Evolutionary conservation across 2,329 filamentous ascomycete species (phyloP), one percentile per base, ranked within the genome.

Genomic region (Diaporthe sp.): DNA sequence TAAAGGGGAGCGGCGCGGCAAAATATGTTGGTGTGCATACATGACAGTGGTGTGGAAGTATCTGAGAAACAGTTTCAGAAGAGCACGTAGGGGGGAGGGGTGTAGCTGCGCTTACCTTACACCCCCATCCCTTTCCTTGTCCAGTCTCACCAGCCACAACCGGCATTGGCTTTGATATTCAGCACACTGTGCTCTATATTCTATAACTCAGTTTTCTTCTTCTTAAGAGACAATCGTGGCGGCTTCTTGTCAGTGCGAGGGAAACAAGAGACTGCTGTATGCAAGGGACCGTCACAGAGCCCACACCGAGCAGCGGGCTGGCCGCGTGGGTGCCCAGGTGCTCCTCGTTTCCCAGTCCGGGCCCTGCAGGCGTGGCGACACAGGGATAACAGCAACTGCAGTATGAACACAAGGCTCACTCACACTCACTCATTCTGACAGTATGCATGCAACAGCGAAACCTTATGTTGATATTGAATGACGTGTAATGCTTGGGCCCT

Each of bases 121-220:
- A 42, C 37, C 59, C 44, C 56, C 25, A 44, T 30, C 70, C 35
- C 22, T 47, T 51, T 39, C n/a, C 35, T 50, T 44, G 15, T 50
- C 39, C 55, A 8, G 44, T 59, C 56, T 63, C 56, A 63, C 70
- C 70, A 63, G 70, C 70, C 70, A 71, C 70, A 63, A 27, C 19
- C 56, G 63, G 32, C 42, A 47, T 61, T 7, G 5, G 44, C 50
- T 10, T 25, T 53, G 63, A 68, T 68, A 39, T 42, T n/a, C 56
- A 55, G 47, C 70, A 63, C 56, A 71, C 56, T 71, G 70, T 71
- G 70, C 47, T 42, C 7, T 51, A 4, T 44, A 15, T 15, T 30
- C 7, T 9, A 22, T 9, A 32, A 15, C 8, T 3, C 44, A 50
- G 22, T 50, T n/a, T 50, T n/a, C 3, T 19, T 30, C 9, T n/a